Base-by-base conservation (phyloP, 345 rosid genomes). In the Moricandia arvensis region DNA sequence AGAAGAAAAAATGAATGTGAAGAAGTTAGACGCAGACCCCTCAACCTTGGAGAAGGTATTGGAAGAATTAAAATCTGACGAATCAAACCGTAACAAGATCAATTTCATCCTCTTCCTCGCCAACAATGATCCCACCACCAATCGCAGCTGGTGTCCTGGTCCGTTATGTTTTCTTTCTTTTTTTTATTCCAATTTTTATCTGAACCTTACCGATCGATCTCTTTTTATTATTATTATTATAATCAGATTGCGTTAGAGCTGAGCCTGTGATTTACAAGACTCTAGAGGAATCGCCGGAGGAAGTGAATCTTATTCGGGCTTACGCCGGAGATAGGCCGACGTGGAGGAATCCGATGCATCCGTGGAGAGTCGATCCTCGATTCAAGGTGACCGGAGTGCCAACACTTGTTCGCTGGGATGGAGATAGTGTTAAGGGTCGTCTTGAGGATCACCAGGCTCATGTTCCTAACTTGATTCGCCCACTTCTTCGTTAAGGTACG, bases 81-180 rank as follows among this genome's bases (percentile, higher is more conserved):
- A 93, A 6, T 63, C 90, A 9, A 74, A 68, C 5, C 74, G 72
- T 9, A 67, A 49, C 86, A 93, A 86, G 31, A 75, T 83, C 89
- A 89, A 79, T 77, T 78, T 91, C 75, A 85, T 91, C 73, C 89
- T 91, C 82, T 93, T 93, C 84, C 65, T 91, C 71, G 98, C 97
- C 10, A 87, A 93, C 81, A 79, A 81, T n/a, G 90, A 89, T 73
- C 98, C 92, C n/a, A 61, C 87, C 26, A 91, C 98, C 15, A 64
- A 76, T 34, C 91, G 74, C 59, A 87, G 97, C 79, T 91, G 97
- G 97, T 91, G 97, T 79, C 97, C 98, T 35, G 96, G 97, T 89
- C 51, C 17, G 16, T 35, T 66, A 57, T 41, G 66, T 53, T 43
- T 72, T 18, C 30, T 5, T 1, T 24, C 4, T 18, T 18, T 16